Evolutionary conservation across 768 basidiomycete genomes (phyloP), one percentile per base, ranked within the genome.

Genomic region (Suillus cothurnatus): DNA sequence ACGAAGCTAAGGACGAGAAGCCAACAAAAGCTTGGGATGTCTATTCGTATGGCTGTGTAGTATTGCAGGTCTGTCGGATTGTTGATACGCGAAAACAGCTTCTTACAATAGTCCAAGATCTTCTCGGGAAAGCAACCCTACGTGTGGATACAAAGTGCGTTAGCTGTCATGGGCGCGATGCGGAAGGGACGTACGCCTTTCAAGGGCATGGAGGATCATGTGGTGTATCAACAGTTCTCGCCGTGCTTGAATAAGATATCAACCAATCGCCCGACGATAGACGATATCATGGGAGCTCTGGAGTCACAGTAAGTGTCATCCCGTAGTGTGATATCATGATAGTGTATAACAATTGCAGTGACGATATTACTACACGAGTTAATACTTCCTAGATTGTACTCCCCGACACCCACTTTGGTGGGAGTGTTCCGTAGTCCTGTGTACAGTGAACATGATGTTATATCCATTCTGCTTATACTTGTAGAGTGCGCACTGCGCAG

Each of bases 51-150:
- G 58, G 58, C 19, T 59, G 58, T 19, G 26, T 59, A 1, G 28
- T 21, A 19, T 14, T 59, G 9, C 58, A 59, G 58, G 58, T 59
- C 17, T 23, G 58, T 59, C 28, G 6, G 6, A 21, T 28, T 26
- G 19, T 41, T 21, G 21, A 55, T n/a, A 26, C 31, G 14, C 6
- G 9, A 14, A 11, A 34, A 32, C 6, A 32, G 21, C 6, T 55
- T 21, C 53, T 55, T n/a, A 55, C 31, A 34, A 34, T 55, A 61
- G 15, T 26, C 43, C 14, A 23, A 76, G 74, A 67, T 74, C 38
- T 74, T 74, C 53, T 72, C 71, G 0, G n/a, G 26, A 26, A 74
- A 66, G 14, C 50, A 64, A 52, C 74, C 74, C 6, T 74, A 76
- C 12, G 56, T 64, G 19, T 56, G 47, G 39, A 23, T 38, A 15